These are phyloP conservation scores for Rhodotorula sp. DNA, from an alignment of 1,284 basidiomycete genomes.

Conservation along the genomic window DNA sequence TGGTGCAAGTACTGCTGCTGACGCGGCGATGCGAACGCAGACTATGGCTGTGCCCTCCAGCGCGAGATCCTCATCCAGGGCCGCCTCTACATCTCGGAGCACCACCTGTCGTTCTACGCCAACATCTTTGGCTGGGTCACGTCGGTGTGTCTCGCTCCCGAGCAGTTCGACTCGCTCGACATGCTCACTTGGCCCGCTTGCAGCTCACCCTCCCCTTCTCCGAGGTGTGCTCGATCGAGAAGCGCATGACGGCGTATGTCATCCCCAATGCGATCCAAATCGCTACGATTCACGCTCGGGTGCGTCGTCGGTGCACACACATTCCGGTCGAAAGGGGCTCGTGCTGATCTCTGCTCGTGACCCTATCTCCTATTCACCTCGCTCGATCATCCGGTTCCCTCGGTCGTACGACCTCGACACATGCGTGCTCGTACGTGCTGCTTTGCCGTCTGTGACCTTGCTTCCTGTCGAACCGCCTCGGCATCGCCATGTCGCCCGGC, in stretches of 20 bases:
- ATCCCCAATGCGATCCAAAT: slow-evolving; percentile 97
- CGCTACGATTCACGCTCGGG: slow-evolving; percentile 67
- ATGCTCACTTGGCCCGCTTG: slow-evolving; percentile 4
- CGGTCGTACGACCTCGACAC: neutral
- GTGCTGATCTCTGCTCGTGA: neutral
- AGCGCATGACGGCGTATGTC: slow-evolving; percentile 97
- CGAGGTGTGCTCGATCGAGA: slow-evolving; percentile 87
- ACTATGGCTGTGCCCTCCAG: slow-evolving; percentile 95
- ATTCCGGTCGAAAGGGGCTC: neutral
- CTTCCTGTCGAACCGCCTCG: neutral
- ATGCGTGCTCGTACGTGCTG: neutral
- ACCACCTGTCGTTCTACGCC: slow-evolving; percentile 96
- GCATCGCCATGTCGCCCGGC: neutral
- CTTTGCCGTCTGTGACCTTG: neutral
- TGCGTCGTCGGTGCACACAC: slow-evolving; percentile 39
- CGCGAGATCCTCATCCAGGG: slow-evolving; percentile 97
- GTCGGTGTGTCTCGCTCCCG: slow-evolving; percentile 60
- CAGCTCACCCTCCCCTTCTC: slow-evolving; percentile 88
- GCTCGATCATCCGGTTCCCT: neutral
- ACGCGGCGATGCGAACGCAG: slow-evolving; percentile 54
- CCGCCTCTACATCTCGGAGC: slow-evolving; percentile 93
- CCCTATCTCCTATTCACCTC: neutral
- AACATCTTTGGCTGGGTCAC: slow-evolving; percentile 99
- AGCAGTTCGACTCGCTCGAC: neutral
- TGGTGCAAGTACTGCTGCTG: neutral